These are phyloP conservation scores for Hemisphaericaspora lyxosophila DNA, from an alignment of 1,139 yeast species.

Conservation along the genomic window DNA sequence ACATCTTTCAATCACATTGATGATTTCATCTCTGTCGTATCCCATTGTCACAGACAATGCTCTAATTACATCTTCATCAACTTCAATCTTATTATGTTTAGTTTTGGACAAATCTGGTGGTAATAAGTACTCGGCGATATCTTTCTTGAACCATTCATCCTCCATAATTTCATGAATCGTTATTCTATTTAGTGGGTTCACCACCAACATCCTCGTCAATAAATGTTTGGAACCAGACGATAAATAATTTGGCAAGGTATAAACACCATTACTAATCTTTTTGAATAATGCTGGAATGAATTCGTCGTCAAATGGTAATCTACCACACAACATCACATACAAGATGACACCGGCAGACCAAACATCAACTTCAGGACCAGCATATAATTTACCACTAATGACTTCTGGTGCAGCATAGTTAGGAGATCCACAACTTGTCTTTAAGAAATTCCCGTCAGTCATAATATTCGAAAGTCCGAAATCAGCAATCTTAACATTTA, in stretches of 20 bases:
- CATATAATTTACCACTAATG: conserved; percentile 91
- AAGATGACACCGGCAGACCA: conserved; percentile 98
- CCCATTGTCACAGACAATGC: conserved; percentile 91
- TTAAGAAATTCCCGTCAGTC: conserved; percentile 97
- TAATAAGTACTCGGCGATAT: conserved; percentile 76
- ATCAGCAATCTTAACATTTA: conserved; percentile 95
- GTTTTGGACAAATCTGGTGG: conserved; percentile 61
- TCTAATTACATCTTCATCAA: conserved; percentile 78
- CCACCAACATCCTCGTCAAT: conserved; percentile 91
- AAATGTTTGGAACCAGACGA: conserved; percentile 86
- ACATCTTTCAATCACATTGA: conserved; percentile 60
- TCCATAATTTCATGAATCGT: conserved; percentile 93
- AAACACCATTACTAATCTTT: conserved; percentile 92
- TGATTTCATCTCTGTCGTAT: conserved; percentile 81
- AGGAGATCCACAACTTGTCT: conserved; percentile 96
- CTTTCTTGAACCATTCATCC: conserved; percentile 92
- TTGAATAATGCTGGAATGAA: conserved; percentile 94
- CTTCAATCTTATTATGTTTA: conserved; percentile 43
- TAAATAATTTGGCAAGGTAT: conserved; percentile 85
- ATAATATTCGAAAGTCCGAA: conserved; percentile 93
- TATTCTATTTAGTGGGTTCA: conserved; percentile 92
- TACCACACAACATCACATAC: conserved; percentile 95
- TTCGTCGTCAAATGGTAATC: conserved; percentile 97
- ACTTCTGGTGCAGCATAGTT: conserved; percentile 99
- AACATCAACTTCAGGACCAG: conserved; percentile 98